Conservation (phyloP, 805 yeast genomes). For the Monosporozyma aerobia region DNA sequence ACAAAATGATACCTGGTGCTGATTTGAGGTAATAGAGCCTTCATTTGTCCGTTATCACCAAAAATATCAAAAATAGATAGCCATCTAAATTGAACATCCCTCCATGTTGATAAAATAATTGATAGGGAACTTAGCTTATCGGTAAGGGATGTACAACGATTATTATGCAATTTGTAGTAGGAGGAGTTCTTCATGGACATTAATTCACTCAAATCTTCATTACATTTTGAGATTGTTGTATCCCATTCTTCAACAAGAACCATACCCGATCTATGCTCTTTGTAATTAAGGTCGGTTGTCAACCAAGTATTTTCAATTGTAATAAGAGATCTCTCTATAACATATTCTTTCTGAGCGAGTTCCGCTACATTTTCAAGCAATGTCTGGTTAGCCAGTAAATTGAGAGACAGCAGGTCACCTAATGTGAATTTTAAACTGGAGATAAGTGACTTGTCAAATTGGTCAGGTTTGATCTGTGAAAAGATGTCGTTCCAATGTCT, state of each 20-base stretch:
- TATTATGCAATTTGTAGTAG: slow-evolving; percentile 50
- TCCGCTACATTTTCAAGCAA: slow-evolving; percentile 41
- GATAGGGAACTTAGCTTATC: slow-evolving; percentile 42
- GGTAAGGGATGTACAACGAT: slow-evolving; percentile 47
- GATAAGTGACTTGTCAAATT: slow-evolving; percentile 12
- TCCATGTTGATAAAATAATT: slow-evolving; percentile 56
- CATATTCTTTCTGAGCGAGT: slow-evolving; percentile 65
- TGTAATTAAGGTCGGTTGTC: slow-evolving; percentile 40
- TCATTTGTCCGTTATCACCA: slow-evolving; percentile 48
- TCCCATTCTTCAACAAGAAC: slow-evolving; percentile 64
- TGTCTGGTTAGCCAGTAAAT: slow-evolving; percentile 38
- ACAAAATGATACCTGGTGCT: slow-evolving; percentile 54
- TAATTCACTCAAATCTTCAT: slow-evolving; percentile 53
- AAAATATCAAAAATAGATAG: slow-evolving; percentile 75
- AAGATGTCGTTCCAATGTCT: slow-evolving; percentile 60
- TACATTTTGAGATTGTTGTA: slow-evolving; percentile 44
- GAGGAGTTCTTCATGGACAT: slow-evolving; percentile 64
- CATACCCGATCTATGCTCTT: slow-evolving; percentile 42
- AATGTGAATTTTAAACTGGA: slow-evolving; percentile 30
- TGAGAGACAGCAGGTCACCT: slow-evolving; percentile 54
- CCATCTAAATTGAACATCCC: slow-evolving; percentile 85
- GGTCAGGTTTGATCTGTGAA: slow-evolving; percentile 21
- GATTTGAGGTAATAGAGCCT: slow-evolving; percentile 59
- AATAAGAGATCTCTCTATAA: slow-evolving; percentile 48
- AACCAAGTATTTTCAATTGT: slow-evolving; percentile 51